Evolutionary conservation across 179 eudicot genomes (phyloP).

Genomic region (Vitellaria paradoxa): DNA sequence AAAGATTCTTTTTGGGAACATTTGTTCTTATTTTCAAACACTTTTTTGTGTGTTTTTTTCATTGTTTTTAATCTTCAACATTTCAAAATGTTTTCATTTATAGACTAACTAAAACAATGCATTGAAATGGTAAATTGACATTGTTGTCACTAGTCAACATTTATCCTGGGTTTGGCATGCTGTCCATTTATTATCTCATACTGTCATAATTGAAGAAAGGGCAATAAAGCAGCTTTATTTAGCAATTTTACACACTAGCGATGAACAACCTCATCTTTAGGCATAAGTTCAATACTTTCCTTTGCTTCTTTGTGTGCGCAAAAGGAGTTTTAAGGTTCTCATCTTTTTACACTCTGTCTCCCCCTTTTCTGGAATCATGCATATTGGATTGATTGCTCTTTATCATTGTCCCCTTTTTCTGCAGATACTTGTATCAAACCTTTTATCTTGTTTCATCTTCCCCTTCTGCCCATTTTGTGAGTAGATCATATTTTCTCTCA

Average conservation of each 20-base stretch:
- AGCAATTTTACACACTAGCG: neutral
- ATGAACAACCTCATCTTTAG: too few species aligned
- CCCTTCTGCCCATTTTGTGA: neutral
- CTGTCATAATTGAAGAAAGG: neutral
- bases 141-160: neutral
- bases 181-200: neutral
- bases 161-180: neutral
- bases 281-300: neutral
- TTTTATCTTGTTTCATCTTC: slow-evolving; percentile 1
- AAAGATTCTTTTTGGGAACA: too few species aligned
- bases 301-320: neutral
- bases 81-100: too few species aligned
- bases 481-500: neutral
- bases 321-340: neutral
- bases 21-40: too few species aligned
- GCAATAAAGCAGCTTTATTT: neutral
- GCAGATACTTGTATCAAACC: neutral
- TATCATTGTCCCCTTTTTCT: neutral
- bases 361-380: neutral
- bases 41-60: too few species aligned
- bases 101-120: too few species aligned
- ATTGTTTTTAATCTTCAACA: too few species aligned
- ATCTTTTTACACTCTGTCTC: neutral
- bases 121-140: neutral
- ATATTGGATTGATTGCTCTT: neutral